Percentiles rank a stretch among this genome's conserved stretches.
Conservation (phyloP, 129 eudicot genomes). For the Centaurea solstitialis region DNA sequence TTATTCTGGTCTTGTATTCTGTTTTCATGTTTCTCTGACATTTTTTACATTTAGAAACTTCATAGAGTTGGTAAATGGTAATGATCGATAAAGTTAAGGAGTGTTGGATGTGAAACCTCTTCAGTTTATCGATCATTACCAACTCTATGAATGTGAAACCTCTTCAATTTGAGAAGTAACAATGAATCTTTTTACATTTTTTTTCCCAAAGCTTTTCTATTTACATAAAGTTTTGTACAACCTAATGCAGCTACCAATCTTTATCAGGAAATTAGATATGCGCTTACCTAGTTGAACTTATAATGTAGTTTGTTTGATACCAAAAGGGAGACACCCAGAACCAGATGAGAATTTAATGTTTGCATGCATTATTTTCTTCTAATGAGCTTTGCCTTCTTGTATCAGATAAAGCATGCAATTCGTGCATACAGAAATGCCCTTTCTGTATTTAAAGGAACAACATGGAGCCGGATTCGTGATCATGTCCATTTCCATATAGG, state of each 20-base stretch:
- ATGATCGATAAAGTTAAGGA: too few relatives aligned
- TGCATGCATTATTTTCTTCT: conserved; percentile 8
- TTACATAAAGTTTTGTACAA: background rate
- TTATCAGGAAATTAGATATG: background rate
- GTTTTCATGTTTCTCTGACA: too few relatives aligned
- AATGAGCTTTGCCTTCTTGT: conserved; percentile 24
- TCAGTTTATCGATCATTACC: too few relatives aligned
- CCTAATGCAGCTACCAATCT: background rate
- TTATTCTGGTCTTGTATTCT: too few relatives aligned
- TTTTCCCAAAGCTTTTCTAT: background rate
- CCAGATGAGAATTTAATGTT: conserved; percentile 13
- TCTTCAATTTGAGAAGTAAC: too few relatives aligned
- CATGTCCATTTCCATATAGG: conserved; percentile 93
- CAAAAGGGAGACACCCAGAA: conserved; percentile 9
- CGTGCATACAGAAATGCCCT: conserved; percentile 89
- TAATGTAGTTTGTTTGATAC: conserved; percentile 14
- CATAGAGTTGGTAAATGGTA: too few relatives aligned
- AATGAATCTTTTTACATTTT: background rate
- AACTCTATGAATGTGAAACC: too few relatives aligned
- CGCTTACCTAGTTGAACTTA: background rate
- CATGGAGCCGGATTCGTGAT: conserved; percentile 87
- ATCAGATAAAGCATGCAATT: conserved; percentile 93
- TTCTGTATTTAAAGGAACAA: conserved; percentile 78
- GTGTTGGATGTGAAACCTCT: too few relatives aligned
- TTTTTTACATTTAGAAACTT: too few relatives aligned